phyloP scores from a whole-genome alignment of 148 eudicot species.

The Chenopodium quinoa region DNA sequence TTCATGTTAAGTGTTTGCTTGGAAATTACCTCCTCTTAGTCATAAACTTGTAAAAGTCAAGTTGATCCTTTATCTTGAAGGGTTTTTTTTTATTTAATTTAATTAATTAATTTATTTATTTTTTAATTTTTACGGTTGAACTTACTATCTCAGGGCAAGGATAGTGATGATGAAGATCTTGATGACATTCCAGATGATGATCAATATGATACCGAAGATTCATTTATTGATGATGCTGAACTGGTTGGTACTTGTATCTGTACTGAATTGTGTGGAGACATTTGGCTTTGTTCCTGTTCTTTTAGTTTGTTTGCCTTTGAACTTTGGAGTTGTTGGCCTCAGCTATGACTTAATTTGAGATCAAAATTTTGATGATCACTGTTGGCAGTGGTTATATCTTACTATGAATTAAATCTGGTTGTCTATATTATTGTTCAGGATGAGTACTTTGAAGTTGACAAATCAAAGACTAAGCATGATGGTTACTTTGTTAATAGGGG shows the following conservation, averaged over 20 bases:
- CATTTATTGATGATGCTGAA: constrained; percentile 95
- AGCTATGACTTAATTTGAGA: background rate
- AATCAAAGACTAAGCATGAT: constrained; percentile 90
- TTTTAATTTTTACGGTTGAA: constrained; percentile 8
- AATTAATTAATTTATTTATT: too few species aligned
- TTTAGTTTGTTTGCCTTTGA: background rate
- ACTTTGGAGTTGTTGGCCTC: background rate
- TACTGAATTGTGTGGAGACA: background rate
- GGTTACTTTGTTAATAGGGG: constrained; percentile 98
- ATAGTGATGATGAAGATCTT: constrained; percentile 95
- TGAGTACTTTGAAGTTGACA: constrained; percentile 98
- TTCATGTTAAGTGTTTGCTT: background rate
- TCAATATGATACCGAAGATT: constrained; percentile 97
- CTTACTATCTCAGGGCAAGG: constrained; percentile 58
- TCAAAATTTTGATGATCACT: background rate
- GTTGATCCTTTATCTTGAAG: background rate
- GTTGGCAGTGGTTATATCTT: constrained; percentile 5
- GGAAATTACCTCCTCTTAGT: background rate
- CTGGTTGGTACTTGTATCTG: constrained; percentile 57
- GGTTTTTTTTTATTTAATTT: background rate
- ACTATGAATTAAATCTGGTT: constrained; percentile 3
- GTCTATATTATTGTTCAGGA: constrained; percentile 51
- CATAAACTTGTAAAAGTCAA: background rate
- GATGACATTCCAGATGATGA: constrained; percentile 88
- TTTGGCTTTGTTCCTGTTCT: background rate